Conservation (phyloP, 2,329 filamentous ascomycete species). For the Exophiala phaeomuriformis region DNA sequence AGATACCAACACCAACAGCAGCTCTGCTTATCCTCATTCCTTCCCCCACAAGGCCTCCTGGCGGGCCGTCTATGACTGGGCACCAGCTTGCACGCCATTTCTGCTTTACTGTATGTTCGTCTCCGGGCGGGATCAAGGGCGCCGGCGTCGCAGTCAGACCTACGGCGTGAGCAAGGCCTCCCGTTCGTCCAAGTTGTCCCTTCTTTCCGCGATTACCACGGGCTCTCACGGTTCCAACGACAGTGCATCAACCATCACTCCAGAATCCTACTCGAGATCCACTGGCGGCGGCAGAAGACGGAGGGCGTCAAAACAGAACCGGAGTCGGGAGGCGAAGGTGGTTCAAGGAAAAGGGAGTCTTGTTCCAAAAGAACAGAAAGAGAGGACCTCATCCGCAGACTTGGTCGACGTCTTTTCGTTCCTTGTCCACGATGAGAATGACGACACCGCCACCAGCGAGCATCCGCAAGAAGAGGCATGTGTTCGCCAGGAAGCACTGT, state of each 20-base stretch:
- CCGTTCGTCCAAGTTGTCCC: constrained; percentile 26
- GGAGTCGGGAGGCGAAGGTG: constrained; percentile 1
- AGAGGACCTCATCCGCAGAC: constrained; percentile 18
- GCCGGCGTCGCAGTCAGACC: constrained; percentile 22
- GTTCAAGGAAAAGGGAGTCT: constrained; percentile 1
- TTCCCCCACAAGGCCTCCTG: background rate
- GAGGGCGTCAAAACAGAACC: constrained; percentile 12
- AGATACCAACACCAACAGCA: constrained; percentile 1
- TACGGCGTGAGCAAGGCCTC: constrained; percentile 22
- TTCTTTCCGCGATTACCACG: constrained; percentile 25
- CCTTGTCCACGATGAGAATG: constrained; percentile 20
- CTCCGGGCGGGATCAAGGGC: constrained; percentile 22
- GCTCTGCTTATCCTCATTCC: background rate
- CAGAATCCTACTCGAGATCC: constrained; percentile 24
- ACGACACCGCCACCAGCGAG: background rate
- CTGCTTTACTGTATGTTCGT: constrained; percentile 17
- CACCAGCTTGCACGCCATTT: background rate
- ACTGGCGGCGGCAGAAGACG: constrained; percentile 8
- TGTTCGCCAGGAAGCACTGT: background rate
- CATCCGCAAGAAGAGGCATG: constrained; percentile 2
- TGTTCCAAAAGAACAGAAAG: background rate
- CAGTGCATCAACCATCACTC: constrained; percentile 24
- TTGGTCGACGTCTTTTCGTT: constrained; percentile 24
- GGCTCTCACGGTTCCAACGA: constrained; percentile 25
- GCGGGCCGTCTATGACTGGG: background rate